A percentile compares a stretch with the other conserved stretches of the same genome.
These are phyloP conservation scores for Nicotiana obtusifolia DNA, from an alignment of 257 asterid genomes.

Conservation along the genomic window DNA sequence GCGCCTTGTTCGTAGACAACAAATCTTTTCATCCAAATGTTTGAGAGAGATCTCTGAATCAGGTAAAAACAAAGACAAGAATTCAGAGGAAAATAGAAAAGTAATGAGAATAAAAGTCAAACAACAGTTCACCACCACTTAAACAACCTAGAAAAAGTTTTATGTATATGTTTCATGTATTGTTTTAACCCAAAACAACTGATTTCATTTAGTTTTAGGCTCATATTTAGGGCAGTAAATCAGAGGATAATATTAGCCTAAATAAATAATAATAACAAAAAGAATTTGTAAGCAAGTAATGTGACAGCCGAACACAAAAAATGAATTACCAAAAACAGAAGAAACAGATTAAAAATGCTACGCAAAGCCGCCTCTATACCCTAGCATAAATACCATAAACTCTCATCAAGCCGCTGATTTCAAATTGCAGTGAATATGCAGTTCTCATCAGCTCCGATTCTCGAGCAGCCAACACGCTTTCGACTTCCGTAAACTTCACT, in stretches of 20 bases:
- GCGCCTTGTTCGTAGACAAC: slow-evolving; percentile 11
- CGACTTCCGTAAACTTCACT: slow-evolving; percentile 28
- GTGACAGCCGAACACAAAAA: too few relatives aligned
- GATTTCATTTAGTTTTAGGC: neutral
- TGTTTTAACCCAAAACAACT: neutral
- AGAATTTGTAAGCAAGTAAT: neutral
- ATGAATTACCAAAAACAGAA: neutral
- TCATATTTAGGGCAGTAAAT: neutral
- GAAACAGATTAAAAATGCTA: neutral
- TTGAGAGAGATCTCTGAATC: slow-evolving; percentile 25
- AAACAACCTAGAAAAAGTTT: too few relatives aligned
- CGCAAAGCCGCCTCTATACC: neutral
- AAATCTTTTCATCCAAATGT: slow-evolving; percentile 23
- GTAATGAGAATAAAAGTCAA: too few relatives aligned
- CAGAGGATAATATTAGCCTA: too few relatives aligned
- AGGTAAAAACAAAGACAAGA: slow-evolving; percentile 11
- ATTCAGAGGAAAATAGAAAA: neutral
- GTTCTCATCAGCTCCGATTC: slow-evolving; percentile 31
- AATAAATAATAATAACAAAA: too few relatives aligned
- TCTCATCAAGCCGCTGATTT: slow-evolving; percentile 26
- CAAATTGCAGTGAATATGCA: slow-evolving; percentile 29
- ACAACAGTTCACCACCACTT: too few relatives aligned
- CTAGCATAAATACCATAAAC: slow-evolving; percentile 15
- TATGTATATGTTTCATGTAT: too few relatives aligned
- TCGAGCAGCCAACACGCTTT: slow-evolving; percentile 22